Conservation (phyloP, 805 yeast genomes). For the Hanseniaspora valbyensis region DNA sequence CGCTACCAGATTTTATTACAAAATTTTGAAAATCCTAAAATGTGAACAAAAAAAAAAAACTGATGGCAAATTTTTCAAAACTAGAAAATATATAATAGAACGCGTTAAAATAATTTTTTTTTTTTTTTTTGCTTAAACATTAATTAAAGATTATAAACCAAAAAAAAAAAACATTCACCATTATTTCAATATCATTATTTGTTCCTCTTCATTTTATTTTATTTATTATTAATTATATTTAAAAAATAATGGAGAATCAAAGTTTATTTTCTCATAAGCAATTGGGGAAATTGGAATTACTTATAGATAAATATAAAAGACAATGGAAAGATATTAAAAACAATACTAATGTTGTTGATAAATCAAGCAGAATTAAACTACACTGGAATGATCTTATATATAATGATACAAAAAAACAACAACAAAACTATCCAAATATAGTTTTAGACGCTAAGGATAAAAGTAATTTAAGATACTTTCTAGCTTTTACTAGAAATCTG, state of each 20-base stretch:
- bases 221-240: too few species aligned
- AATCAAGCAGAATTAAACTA: conserved; percentile 1
- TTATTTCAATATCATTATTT: too few species aligned
- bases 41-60: too few species aligned
- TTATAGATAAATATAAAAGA: conserved; percentile 12
- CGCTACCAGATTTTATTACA: too few species aligned
- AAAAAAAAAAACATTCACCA: too few species aligned
- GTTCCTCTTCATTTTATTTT: background rate
- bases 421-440: background rate
- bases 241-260: conserved; percentile 10
- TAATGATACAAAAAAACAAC: too few species aligned
- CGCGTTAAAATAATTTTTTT: too few species aligned
- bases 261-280: background rate
- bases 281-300: conserved; percentile 16
- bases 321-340: conserved; percentile 12
- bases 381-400: conserved; percentile 2
- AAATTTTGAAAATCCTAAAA: too few species aligned
- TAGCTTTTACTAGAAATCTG: background rate
- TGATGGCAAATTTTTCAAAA: too few species aligned
- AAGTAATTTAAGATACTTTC: conserved; percentile 1
- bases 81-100: too few species aligned
- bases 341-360: conserved; percentile 6
- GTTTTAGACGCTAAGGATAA: background rate
- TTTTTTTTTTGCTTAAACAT: too few species aligned
- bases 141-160: too few species aligned